Evolutionary conservation across 2,329 filamentous ascomycete species (phyloP), one percentile per base, ranked within the genome.

Genomic region (Trichoderma oligosporum): DNA sequence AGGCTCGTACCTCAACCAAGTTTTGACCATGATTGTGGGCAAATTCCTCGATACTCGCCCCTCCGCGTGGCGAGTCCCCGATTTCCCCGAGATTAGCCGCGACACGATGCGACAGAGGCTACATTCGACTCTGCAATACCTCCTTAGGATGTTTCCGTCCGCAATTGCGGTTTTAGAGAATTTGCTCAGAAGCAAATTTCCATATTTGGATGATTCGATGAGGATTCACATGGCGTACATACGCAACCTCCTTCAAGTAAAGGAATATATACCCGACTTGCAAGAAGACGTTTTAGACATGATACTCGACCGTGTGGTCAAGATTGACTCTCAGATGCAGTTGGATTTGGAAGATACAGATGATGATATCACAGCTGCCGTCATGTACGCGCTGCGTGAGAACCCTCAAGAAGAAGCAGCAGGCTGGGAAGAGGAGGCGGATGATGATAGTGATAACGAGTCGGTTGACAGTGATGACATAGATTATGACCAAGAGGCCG

Each of bases 311-410:
- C 86, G 89, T 61, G 80, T 97, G 7, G 90, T 97, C 66, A 94
- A 94, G 73, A 89, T 97, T 58, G 94, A 99, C 69, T 91, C 96
- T 1, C 89, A 97, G 69, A 94, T 97, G 71, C 93, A 97, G 72
- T 83, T 92, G 48, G 92, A 97, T 66, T 77, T 97, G 66, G 91
- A 97, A 61, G 92, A 97, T 65, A 76, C 96, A 60, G 93, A 97
- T 61, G 93, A 97, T 61, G 89, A 95, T 56, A 80, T 91, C 8
- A 88, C 91, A 55, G 85, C 91, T 22, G 84, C 85, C 53, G 82
- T 93, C 16, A 79, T 89, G 49, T 78, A 79, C 68, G 82, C 72
- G 16, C 62, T 76, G 36, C 68, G 68, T 5, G 70, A 65, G 60
- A 64, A 60, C 60, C 64, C 57, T 22, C 67, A 56, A 35, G 59